Base-by-base conservation (phyloP, 257 asterid genomes). In the Penstemon eatonii region DNA sequence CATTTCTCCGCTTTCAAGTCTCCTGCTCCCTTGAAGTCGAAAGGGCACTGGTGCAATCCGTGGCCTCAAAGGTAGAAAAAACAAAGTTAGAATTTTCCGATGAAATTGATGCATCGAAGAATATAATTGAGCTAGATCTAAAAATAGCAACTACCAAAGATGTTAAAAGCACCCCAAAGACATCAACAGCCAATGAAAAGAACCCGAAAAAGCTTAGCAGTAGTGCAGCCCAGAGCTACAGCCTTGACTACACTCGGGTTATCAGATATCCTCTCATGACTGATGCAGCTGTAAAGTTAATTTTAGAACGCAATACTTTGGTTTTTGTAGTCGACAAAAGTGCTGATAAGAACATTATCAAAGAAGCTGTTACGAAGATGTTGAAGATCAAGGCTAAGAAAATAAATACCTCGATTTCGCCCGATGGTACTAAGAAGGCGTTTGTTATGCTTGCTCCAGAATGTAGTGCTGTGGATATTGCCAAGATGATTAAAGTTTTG, bases 381-480 rank as follows among this genome's bases (percentile, higher is more conserved):
- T 84, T 83, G 44, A 77, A 74, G 60, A 61, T 82, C 47, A 66
- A 57, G 75, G 73, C 77, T 65, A 76, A 72, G 81, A 91, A 85
- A 71, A 88, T 88, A 65, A 91, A 88, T 76, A 85, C 97, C 38
- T 73, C 73, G 70, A 69, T 83, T 67, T 65, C 56, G 69, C 89
- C 89, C 7, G 82, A 80, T 64, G 95, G 97, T 33, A 69, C 61
- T 8, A 86, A 91, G 93, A 91, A 86, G 77, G 95, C 91, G 37
- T 91, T 44, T 64, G 49, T 86, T 36, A 74, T 68, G 78, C 79
- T 91, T 71, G 69, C 68, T 9, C 76, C 88, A 0, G 76, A 78
- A 8, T 75, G 65, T 53, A 83, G 75, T 44, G 97, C 91, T 3
- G 8, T 75, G 60, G 92, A 86, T 53, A 70, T 85, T 60, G 95